A percentile compares a stretch with the other conserved stretches of the same genome.
These are phyloP conservation scores for Leccinum ochraceum DNA, from an alignment of 768 basidiomycete species.

Conservation along the genomic window DNA sequence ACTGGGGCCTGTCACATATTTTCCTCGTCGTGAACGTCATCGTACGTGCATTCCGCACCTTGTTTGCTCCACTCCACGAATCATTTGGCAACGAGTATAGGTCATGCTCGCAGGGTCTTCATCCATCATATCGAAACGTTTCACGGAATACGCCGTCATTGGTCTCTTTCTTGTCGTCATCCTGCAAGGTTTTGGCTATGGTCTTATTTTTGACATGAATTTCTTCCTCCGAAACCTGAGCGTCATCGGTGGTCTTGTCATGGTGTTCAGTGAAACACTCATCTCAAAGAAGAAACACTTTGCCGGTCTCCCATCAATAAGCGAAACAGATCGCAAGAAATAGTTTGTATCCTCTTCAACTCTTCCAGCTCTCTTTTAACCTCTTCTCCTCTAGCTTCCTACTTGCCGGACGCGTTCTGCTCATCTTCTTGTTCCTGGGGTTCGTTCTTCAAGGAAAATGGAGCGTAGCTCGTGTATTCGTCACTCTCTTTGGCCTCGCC, in stretches of 20 bases:
- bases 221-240: slow-evolving; percentile 99
- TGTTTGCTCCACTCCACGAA: not conserved
- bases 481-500: slow-evolving; percentile 86
- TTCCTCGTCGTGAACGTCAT: slow-evolving; percentile 92
- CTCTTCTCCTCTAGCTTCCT: slow-evolving; percentile 68
- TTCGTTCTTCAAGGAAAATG: slow-evolving; percentile 94
- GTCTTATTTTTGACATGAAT: slow-evolving; percentile 98
- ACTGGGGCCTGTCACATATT: slow-evolving; percentile 91
- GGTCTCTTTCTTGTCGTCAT: slow-evolving; percentile 91
- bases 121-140: slow-evolving; percentile 82
- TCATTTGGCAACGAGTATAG: slow-evolving; percentile 41
- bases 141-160: slow-evolving; percentile 86
- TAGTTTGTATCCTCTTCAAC: slow-evolving; percentile 59
- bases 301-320: slow-evolving; percentile 86
- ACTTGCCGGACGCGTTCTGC: slow-evolving; percentile 92
- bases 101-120: slow-evolving; percentile 86
- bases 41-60: slow-evolving; percentile 49
- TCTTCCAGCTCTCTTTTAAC: slow-evolving; percentile 4
- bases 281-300: slow-evolving; percentile 84
- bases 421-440: slow-evolving; percentile 99
- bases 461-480: slow-evolving; percentile 81
- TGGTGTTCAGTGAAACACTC: slow-evolving; percentile 98
- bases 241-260: slow-evolving; percentile 97
- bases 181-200: slow-evolving; percentile 97
- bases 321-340: slow-evolving; percentile 97